A percentile compares a stretch with the other conserved stretches of the same genome.
Evolutionary conservation across 805 yeast genomes (phyloP).

Genomic region (Candida khao-thaluensis): DNA sequence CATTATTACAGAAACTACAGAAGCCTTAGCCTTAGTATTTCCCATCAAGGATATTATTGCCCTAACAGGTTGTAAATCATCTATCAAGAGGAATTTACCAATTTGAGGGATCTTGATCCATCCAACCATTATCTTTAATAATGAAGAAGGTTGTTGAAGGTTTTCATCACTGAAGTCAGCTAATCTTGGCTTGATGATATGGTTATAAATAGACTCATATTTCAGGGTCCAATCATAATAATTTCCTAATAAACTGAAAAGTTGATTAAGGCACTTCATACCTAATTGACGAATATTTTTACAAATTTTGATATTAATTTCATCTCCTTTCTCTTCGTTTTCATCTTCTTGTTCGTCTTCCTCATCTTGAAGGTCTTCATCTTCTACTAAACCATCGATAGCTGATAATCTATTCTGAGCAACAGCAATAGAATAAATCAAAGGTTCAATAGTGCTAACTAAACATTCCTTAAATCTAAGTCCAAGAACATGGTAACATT

Average conservation of each 20-base stretch:
- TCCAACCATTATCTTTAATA: constrained; percentile 61
- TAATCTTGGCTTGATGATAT: constrained; percentile 65
- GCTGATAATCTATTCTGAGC: constrained; percentile 39
- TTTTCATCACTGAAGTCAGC: constrained; percentile 70
- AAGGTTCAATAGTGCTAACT: constrained; percentile 52
- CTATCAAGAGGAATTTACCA: constrained; percentile 51
- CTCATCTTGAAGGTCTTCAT: not conserved
- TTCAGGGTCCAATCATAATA: constrained; percentile 54
- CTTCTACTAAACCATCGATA: not conserved
- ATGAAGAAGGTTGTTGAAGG: constrained; percentile 76
- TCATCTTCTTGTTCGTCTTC: constrained; percentile 18
- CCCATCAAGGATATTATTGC: constrained; percentile 57
- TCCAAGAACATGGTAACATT: constrained; percentile 59
- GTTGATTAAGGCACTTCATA: constrained; percentile 56
- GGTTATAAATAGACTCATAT: constrained; percentile 48
- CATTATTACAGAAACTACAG: constrained; percentile 57
- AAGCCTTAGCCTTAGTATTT: constrained; percentile 59
- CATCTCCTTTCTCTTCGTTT: constrained; percentile 6
- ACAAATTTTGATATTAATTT: constrained; percentile 43
- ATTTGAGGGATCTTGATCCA: constrained; percentile 49
- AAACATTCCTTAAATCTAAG: constrained; percentile 50
- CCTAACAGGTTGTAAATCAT: constrained; percentile 52
- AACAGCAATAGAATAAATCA: constrained; percentile 52
- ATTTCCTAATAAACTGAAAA: constrained; percentile 55
- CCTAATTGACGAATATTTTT: constrained; percentile 65